Evolutionary conservation across 352 stramenopile species (phyloP).

Genomic region (Globisporangium nodosum): DNA sequence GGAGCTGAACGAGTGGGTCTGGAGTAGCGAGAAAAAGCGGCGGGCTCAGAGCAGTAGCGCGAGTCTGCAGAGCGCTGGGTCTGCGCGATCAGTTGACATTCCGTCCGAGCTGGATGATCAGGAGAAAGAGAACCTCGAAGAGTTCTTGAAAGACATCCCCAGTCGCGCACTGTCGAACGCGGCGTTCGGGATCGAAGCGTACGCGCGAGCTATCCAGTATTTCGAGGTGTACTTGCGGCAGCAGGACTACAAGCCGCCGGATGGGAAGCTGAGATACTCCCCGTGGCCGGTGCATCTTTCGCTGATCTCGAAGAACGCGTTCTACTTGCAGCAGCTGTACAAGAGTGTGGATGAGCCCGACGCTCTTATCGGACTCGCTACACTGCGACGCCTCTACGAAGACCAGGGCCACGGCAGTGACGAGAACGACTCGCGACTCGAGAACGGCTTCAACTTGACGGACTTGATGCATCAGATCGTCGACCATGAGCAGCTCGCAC

Average conservation of each 20-base stretch:
- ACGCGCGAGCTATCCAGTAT: slow-evolving; percentile 68
- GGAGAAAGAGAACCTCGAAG: slow-evolving; percentile 72
- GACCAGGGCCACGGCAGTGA: slow-evolving; percentile 26
- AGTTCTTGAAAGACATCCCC: slow-evolving; percentile 72
- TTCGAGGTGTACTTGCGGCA: slow-evolving; percentile 69
- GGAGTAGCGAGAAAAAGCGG: slow-evolving; percentile 78
- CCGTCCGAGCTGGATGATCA: slow-evolving; percentile 61
- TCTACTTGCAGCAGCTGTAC: slow-evolving; percentile 71
- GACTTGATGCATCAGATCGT: slow-evolving; percentile 68
- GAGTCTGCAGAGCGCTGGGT: slow-evolving; percentile 29
- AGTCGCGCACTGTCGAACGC: slow-evolving; percentile 60
- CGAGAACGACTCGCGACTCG: slow-evolving; percentile 17
- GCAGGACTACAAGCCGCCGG: slow-evolving; percentile 19
- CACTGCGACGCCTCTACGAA: slow-evolving; percentile 46
- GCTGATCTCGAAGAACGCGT: slow-evolving; percentile 54
- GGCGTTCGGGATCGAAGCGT: slow-evolving; percentile 63
- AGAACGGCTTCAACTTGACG: slow-evolving; percentile 45
- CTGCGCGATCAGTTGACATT: slow-evolving; percentile 26
- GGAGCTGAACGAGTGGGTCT: slow-evolving; percentile 87
- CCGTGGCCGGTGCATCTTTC: slow-evolving; percentile 33
- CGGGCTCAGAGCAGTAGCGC: slow-evolving; percentile 42
- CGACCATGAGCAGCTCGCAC: slow-evolving; percentile 61
- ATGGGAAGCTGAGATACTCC: slow-evolving; percentile 3
- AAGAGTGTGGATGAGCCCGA: slow-evolving; percentile 76
- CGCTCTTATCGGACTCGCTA: slow-evolving; percentile 50